Base-by-base conservation (phyloP, 1,284 basidiomycete genomes). In the Moesziomyces parantarcticus region DNA sequence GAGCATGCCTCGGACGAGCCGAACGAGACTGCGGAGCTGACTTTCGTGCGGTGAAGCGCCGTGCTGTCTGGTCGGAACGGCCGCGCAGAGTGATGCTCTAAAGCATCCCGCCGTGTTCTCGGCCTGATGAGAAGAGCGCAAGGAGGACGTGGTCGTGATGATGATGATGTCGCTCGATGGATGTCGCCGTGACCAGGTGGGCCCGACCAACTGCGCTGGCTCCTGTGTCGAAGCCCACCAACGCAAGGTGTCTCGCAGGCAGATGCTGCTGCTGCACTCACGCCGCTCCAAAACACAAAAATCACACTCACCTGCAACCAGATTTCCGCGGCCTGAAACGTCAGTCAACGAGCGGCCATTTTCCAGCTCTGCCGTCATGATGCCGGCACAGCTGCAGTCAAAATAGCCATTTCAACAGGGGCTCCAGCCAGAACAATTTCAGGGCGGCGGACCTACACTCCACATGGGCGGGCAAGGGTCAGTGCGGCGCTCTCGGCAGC, bases 1-100 rank as follows among this genome's bases (percentile, higher is more conserved):
- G 18, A 47, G 16, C 50, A 47, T 47, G 43, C 25, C 36, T 20
- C 20, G 36, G 36, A 18, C 20, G 5, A 36, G 56, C 50, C 40
- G 49, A 18, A 18, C 14, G 16, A 6, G 36, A 32, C 10, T 36
- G 16, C 34, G 13, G 34, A 7, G 34, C 34, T 36, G 29, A n/a
- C n/a, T n/a, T n/a, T n/a, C n/a, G n/a, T n/a, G n/a, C n/a, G n/a
- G n/a, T n/a, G 25, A 26, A 32, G 11, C 13, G 29, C 10, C 4
- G 29, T 32, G 29, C 16, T 39, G 36, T 39, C 36, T 39, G 36
- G 29, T 39, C 36, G 36, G 16, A 39, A 39, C 36, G 36, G 36
- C 36, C 36, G 36, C 36, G 16, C 6, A 18, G 14, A 13, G 34
- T 16, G 34, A 36, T 3, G 11, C 1, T 14, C 34, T 36, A 36